Evolutionary conservation across 345 rosid genomes (phyloP), one percentile per base, ranked within the genome.

Genomic region (Brassica napus): DNA sequence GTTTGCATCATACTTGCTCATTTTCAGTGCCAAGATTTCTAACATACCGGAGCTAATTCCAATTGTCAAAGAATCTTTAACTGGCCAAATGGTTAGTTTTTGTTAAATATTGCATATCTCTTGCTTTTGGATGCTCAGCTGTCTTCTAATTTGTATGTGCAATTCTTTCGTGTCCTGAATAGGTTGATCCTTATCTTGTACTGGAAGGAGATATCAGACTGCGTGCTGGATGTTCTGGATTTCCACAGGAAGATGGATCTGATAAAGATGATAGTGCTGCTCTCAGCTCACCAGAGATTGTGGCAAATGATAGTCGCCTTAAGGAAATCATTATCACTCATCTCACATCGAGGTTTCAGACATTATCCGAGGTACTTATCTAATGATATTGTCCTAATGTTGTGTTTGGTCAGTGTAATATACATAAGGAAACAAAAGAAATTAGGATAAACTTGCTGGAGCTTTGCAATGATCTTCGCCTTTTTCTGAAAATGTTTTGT

Each of bases 1-100:
- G n/a, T 84, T 94, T 85, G 90, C 98, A 58, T 88, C 97, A 8
- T 89, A 82, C 90, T 86, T 94, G 92, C 94, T 94, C 79, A 86
- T 94, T 76, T 91, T 92, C 64, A 85, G 91, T 59, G 97, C 98
- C 65, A 87, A 85, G 86, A 90, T 92, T 52, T 91, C 89, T 79
- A 81, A 79, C 83, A 79, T 94, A 66, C 85, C 74, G 18, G 93
- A 89, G 82, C 74, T 94, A 80, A 89, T 92, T 83, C 88, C 92
- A 77, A 4, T 84, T 67, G 83, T 94, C 58, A 90, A 90, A 88
- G 88, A 88, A 71, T 85, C 85, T 75, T 80, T 92, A 74, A 91
- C 90, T 26, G 85, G 86, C 73, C 69, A 82, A 85, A 89, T 86
- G 71, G 97, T 94, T 66, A 86, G 85, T 68, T 78, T 69, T 79